Conservation (phyloP, 2,329 filamentous ascomycete genomes). For the Epichloe aotearoae region DNA sequence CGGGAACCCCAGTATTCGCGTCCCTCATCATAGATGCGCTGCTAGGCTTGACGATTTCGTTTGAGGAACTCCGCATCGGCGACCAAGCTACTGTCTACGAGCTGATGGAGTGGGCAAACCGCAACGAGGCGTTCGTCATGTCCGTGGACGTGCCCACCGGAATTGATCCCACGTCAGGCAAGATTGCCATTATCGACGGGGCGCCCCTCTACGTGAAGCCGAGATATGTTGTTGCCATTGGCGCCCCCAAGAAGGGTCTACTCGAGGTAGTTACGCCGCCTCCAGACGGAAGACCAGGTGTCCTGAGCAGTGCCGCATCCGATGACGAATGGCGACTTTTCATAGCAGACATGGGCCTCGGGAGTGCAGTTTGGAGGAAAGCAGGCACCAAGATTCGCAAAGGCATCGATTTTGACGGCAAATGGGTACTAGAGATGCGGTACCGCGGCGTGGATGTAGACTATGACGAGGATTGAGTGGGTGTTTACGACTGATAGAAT, state of each 20-base stretch:
- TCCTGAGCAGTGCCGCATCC: constrained; percentile 18
- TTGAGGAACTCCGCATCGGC: constrained; percentile 72
- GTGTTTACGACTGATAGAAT: background rate
- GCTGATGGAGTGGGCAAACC: constrained; percentile 87
- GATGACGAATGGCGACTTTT: constrained; percentile 64
- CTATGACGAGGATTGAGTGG: constrained; percentile 8
- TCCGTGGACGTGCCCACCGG: constrained; percentile 88
- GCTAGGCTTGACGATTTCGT: constrained; percentile 73
- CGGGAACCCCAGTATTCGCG: constrained; percentile 38
- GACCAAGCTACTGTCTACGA: constrained; percentile 78
- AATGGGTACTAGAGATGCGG: constrained; percentile 67
- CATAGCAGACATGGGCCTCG: constrained; percentile 78
- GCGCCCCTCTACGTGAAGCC: constrained; percentile 68
- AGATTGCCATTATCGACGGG: constrained; percentile 54
- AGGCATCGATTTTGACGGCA: constrained; percentile 76
- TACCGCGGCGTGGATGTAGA: constrained; percentile 27
- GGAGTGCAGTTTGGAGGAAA: constrained; percentile 71
- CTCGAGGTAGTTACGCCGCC: constrained; percentile 57
- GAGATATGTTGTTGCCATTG: constrained; percentile 72
- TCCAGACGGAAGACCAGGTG: constrained; percentile 24
- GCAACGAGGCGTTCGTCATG: constrained; percentile 67
- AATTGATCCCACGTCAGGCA: constrained; percentile 65
- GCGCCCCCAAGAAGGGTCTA: constrained; percentile 74
- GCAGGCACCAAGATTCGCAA: constrained; percentile 68
- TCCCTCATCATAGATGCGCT: constrained; percentile 82